These are phyloP conservation scores for Kwoniella mangroviensis DNA, from an alignment of 768 basidiomycete genomes.

Conservation along the genomic window DNA sequence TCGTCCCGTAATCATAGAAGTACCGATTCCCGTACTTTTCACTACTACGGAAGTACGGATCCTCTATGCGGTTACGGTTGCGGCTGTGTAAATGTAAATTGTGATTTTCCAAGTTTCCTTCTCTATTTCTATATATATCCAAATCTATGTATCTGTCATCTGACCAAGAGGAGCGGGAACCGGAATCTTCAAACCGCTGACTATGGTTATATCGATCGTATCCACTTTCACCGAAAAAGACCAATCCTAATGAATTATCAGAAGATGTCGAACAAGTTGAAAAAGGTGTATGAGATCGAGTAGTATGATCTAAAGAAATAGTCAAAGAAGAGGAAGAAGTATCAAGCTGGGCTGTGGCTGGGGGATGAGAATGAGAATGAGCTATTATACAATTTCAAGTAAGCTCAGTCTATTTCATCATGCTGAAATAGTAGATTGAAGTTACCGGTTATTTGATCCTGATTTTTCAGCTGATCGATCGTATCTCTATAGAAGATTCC, in stretches of 20 bases:
- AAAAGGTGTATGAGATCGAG: background rate
- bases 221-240: background rate
- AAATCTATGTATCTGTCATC: too few relatives aligned
- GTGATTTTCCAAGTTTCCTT: too few relatives aligned
- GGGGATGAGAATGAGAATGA: background rate
- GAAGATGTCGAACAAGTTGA: conserved; percentile 13
- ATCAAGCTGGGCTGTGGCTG: conserved; percentile 6
- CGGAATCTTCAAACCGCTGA: too few relatives aligned
- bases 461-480: background rate
- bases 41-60: background rate
- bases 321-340: background rate
- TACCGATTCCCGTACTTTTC: background rate
- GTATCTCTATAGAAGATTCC: background rate
- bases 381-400: background rate
- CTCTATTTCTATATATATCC: too few relatives aligned
- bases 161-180: too few relatives aligned
- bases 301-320: background rate
- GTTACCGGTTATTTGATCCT: conserved; percentile 11
- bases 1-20: background rate
- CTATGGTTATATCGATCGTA: background rate
- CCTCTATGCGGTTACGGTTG: background rate
- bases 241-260: conserved; percentile 11
- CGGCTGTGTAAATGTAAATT: background rate
- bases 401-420: conserved; percentile 3
- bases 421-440: background rate